A percentile compares a stretch with the other conserved stretches of the same genome.
Conservation (phyloP, 1,284 basidiomycete species). For the Fomitopsis palustris region DNA sequence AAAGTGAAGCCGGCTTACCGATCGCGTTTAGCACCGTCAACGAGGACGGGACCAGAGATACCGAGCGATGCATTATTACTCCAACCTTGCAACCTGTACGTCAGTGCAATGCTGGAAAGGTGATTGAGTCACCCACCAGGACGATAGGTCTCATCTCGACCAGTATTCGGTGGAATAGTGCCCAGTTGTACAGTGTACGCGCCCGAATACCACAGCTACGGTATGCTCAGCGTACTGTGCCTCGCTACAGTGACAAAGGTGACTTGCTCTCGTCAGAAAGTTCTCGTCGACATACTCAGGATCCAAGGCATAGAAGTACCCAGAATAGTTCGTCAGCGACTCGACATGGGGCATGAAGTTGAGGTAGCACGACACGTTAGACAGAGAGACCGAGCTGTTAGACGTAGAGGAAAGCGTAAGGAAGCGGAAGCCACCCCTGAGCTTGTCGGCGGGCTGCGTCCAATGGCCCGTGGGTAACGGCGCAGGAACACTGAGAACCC, state of each 20-base stretch:
- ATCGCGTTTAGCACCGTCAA: slow-evolving; percentile 61
- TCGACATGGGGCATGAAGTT: slow-evolving; percentile 54
- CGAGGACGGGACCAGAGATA: slow-evolving; percentile 55
- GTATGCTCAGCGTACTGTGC: background rate
- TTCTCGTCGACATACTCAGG: slow-evolving; percentile 40
- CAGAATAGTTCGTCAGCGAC: slow-evolving; percentile 47
- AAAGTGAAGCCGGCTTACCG: slow-evolving; percentile 30
- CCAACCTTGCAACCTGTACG: slow-evolving; percentile 38
- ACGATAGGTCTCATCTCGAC: slow-evolving; percentile 43
- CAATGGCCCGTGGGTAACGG: slow-evolving; percentile 39
- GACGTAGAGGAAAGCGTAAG: slow-evolving; percentile 45
- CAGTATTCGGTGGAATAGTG: slow-evolving; percentile 48
- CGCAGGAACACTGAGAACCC: slow-evolving; percentile 36
- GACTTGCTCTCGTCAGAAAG: slow-evolving; percentile 47
- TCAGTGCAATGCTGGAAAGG: background rate
- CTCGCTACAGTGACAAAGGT: background rate
- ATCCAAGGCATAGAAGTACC: slow-evolving; percentile 53
- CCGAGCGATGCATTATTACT: slow-evolving; percentile 52
- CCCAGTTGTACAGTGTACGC: slow-evolving; percentile 63
- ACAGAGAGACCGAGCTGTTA: slow-evolving; percentile 23
- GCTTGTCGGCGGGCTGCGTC: slow-evolving; percentile 42
- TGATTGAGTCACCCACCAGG: slow-evolving; percentile 38
- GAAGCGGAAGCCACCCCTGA: slow-evolving; percentile 55
- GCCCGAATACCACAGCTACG: slow-evolving; percentile 54
- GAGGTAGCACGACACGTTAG: slow-evolving; percentile 38